Base-by-base conservation (phyloP, 2,329 filamentous ascomycete species). In the Parafenestella ontariensis region DNA sequence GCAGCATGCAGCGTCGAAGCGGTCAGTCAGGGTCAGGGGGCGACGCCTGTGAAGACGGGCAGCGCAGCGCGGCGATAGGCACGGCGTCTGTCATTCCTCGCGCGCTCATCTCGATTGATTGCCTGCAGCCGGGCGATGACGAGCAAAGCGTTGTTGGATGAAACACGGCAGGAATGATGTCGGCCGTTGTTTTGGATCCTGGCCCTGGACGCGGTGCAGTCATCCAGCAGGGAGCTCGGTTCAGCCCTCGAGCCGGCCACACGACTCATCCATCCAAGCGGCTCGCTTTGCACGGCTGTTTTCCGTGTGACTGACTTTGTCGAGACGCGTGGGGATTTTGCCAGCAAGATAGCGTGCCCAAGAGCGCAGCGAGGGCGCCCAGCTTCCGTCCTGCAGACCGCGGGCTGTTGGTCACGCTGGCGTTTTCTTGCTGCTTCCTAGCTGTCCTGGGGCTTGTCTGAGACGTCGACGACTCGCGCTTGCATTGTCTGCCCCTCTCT, bases 401-500 rank as follows among this genome's bases (percentile, higher is more conserved):
- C 43, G 18, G 44, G 40, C 47, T 41, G 37, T 23, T 37, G 46
- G 42, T 50, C 53, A 56, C 50, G 50, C 50, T 48, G 45, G 39
- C 51, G 31, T 40, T 54, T 43, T 24, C 21, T 44, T 46, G 24
- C 24, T 9, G 24, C 24, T 23, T 43, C 20, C 37, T 37, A 24
- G 43, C 49, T 48, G 40, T 46, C 51, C 41, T 49, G 23, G 44
- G 43, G 45, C 49, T 42, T 40, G 42, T 11, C 31, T 45, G 44
- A 52, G 42, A 44, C 44, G 50, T 40, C 26, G 29, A 17, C 34
- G 13, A 37, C 18, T 37, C 34, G 34, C 34, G 34, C n/a, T 26
- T 45, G 47, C 36, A 43, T 49, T 49, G 24, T 46, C 24, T 60
- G 54, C 61, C 54, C 59, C 61, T 59, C 58, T 31, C 44, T 31